A percentile compares a stretch with the other conserved stretches of the same genome.
These are phyloP conservation scores for Pythium chondricola DNA, from an alignment of 352 stramenopile genomes.

Conservation along the genomic window DNA sequence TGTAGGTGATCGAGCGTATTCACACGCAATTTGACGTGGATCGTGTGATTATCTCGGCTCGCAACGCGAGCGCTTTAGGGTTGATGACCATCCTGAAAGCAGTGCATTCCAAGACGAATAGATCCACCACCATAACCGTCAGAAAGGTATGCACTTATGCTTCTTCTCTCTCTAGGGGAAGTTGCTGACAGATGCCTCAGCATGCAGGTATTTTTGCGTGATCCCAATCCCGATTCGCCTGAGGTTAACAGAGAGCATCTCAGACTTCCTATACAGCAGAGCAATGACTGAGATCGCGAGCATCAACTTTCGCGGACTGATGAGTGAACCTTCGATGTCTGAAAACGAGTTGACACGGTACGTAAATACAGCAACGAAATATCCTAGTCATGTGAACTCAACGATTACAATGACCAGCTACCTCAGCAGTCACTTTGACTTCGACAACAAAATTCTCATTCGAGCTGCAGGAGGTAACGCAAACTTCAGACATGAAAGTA, in stretches of 20 bases:
- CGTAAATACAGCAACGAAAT: not conserved
- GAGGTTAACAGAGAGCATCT: too few species aligned
- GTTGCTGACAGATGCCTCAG: constrained; percentile 1
- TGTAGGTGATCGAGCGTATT: constrained; percentile 54
- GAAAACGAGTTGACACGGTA: constrained; percentile 21
- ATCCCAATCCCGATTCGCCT: too few species aligned
- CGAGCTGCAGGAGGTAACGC: constrained; percentile 67
- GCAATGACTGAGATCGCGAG: constrained; percentile 64
- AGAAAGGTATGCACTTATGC: constrained; percentile 39
- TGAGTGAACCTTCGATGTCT: constrained; percentile 20
- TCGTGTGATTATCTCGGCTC: constrained; percentile 54
- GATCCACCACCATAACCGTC: constrained; percentile 45
- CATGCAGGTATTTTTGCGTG: constrained; percentile 19
- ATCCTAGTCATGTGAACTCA: too few species aligned
- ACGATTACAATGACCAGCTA: constrained; percentile 43
- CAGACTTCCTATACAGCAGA: constrained; percentile 78
- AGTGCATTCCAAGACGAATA: constrained; percentile 38
- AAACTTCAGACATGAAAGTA: too few species aligned
- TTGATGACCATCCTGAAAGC: constrained; percentile 67
- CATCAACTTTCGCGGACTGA: constrained; percentile 45
- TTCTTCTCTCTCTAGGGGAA: not conserved
- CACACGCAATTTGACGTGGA: constrained; percentile 71
- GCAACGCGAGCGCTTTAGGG: constrained; percentile 55
- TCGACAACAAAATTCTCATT: constrained; percentile 70
- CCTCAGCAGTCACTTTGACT: constrained; percentile 72